Evolutionary conservation across 1,284 basidiomycete species (phyloP).

Genomic region (Ustilago sp.): DNA sequence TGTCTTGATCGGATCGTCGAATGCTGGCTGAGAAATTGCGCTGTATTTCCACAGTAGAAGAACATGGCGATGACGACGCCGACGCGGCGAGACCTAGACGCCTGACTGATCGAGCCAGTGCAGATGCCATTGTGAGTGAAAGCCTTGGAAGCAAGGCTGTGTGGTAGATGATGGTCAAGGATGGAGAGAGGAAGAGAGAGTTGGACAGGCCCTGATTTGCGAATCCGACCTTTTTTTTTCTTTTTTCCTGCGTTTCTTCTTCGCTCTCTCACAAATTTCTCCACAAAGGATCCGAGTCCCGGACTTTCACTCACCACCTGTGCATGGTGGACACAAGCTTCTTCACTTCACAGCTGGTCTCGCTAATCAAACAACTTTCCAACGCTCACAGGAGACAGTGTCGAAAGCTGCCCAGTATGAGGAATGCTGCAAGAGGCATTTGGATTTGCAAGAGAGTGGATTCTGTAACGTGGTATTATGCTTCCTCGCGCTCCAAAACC

Average conservation of each 20-base stretch:
- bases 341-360: no score
- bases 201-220: neutral
- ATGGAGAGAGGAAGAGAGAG: neutral
- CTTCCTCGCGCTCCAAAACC: conserved; percentile 50
- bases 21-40: conserved; percentile 27
- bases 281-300: conserved; percentile 22
- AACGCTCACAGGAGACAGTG: no score
- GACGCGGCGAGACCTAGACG: neutral
- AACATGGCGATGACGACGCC: neutral
- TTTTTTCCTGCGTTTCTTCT: conserved; percentile 16
- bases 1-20: conserved; percentile 21
- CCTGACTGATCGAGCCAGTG: conserved; percentile 19
- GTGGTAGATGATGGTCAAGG: neutral
- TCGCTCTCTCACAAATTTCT: conserved; percentile 15
- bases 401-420: neutral
- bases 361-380: no score
- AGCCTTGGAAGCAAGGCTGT: neutral
- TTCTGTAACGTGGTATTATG: neutral
- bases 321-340: neutral
- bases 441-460: neutral
- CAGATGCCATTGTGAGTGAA: conserved; percentile 7
- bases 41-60: neutral
- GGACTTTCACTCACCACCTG: neutral
- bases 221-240: neutral
- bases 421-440: neutral